phyloP scores from a whole-genome alignment of 208 protist species.

The Wallacemonas sp. region DNA sequence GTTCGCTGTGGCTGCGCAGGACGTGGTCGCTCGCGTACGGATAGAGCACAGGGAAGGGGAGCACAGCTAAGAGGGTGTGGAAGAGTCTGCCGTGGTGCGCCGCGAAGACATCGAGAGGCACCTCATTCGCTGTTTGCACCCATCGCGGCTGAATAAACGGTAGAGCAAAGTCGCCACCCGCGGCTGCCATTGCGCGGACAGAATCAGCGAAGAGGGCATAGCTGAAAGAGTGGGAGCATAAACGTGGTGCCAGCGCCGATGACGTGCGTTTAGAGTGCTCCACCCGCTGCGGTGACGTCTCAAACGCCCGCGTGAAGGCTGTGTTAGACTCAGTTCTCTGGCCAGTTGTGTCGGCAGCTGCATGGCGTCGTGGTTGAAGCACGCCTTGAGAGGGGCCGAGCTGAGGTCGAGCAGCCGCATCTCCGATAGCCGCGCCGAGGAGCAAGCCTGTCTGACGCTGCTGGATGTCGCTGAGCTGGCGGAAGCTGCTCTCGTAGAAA shows the following conservation, averaged over 20 bases:
- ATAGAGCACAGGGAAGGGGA: slow-evolving; percentile 70
- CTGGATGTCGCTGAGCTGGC: slow-evolving; percentile 80
- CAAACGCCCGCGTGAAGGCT: no score
- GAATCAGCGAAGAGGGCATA: slow-evolving; percentile 57
- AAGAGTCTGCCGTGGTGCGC: slow-evolving; percentile 70
- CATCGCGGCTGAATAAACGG: slow-evolving; percentile 39
- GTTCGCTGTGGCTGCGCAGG: slow-evolving; percentile 44
- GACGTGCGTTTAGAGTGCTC: no score
- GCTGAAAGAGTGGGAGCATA: slow-evolving; percentile 59
- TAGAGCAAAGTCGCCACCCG: slow-evolving; percentile 59
- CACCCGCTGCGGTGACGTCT: no score
- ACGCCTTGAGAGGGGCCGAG: slow-evolving; percentile 29
- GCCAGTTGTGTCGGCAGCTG: neutral
- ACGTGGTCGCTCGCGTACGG: slow-evolving; percentile 72
- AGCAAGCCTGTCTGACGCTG: slow-evolving; percentile 80
- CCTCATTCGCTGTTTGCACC: slow-evolving; percentile 29
- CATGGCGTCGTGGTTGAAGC: neutral
- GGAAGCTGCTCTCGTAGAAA: slow-evolving; percentile 87
- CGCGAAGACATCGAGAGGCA: slow-evolving; percentile 34
- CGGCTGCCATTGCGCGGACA: slow-evolving; percentile 58
- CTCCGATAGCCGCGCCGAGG: slow-evolving; percentile 71
- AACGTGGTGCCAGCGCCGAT: slow-evolving; percentile 9
- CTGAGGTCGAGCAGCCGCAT: slow-evolving; percentile 68
- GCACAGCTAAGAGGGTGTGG: slow-evolving; percentile 55
- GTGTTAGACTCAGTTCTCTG: no score